Evolutionary conservation across 345 rosid genomes (phyloP), one percentile per base, ranked within the genome.

Genomic region (Moricandia arvensis): DNA sequence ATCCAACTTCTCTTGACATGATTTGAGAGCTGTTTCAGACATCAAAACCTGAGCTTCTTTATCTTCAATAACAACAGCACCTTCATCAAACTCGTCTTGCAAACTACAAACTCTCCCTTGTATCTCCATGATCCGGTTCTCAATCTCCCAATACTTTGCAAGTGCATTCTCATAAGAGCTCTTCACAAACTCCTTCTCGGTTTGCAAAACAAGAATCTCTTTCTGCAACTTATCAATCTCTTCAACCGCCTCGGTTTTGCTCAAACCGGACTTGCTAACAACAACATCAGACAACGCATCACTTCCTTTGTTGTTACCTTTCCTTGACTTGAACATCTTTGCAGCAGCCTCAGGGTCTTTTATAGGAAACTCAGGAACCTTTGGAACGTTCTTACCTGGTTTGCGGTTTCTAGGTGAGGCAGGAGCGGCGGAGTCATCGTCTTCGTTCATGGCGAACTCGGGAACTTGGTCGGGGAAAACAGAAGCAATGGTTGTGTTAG

Each of bases 401-500:
- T 87, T 11, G 76, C 29, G 68, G 59, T 13, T 59, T 59, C 35
- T 59, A 3, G 71, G 62, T 1, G 82, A 30, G 33, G 29, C 4
- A 12, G 77, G 77, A 1, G 53, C 4, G 26, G 49, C 31, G 30
- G 51, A 45, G 2, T 81, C 83, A 0, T 89, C 97, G 0, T 88
- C 93, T 8, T 86, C 98, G 16, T 88, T 93, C 88, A 92, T 85
- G 4, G 85, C 74, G 66, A 89, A 87, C 70, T 82, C 87, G 3
- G 75, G 79, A 17, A 89, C 96, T 83, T 86, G 90, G n/a, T 95
- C 98, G 1, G 97, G 99, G 55, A 85, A 93, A 75, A 86, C 89
- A 35, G 91, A 83, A 9, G 99, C 99, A 59, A 95, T 86, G 33
- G 55, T 49, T 3, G 55, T 49, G 55, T 49, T 49, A 5, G 55